Conservation (phyloP, 129 eudicot genomes). For the Scalesia atractyloides region DNA sequence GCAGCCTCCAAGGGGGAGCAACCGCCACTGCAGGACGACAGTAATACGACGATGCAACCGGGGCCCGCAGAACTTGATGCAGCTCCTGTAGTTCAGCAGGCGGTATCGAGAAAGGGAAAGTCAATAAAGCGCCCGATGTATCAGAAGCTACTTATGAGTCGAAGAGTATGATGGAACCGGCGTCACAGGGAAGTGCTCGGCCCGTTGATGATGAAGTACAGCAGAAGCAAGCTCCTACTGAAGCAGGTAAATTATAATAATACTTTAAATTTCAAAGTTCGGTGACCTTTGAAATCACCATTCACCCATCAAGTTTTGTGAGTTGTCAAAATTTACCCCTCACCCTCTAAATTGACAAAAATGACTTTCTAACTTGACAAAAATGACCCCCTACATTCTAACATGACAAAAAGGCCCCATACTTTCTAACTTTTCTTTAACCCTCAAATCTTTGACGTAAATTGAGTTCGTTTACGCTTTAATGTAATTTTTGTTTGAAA, state of each 20-base stretch:
- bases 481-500: too few species aligned
- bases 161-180: conserved; percentile 65
- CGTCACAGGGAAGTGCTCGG: conserved; percentile 70
- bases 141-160: conserved; percentile 84
- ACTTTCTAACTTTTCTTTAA: too few species aligned
- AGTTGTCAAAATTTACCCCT: too few species aligned
- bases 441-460: too few species aligned
- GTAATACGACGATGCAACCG: conserved; percentile 40
- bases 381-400: too few species aligned
- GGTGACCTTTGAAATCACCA: too few species aligned
- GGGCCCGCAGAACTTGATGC: conserved; percentile 41
- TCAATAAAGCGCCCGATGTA: conserved; percentile 52
- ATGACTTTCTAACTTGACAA: too few species aligned
- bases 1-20: conserved; percentile 90
- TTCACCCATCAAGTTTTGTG: too few species aligned
- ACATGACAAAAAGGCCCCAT: too few species aligned
- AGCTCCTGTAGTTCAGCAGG: conserved; percentile 35
- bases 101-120: conserved; percentile 37
- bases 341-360: too few species aligned
- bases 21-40: conserved; percentile 46
- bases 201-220: conserved; percentile 71
- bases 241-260: conserved; percentile 82
- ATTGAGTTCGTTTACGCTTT: too few species aligned
- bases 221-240: conserved; percentile 67
- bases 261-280: too few species aligned